Conservation (phyloP, 768 basidiomycete species). For the Hericium erinaceus region DNA sequence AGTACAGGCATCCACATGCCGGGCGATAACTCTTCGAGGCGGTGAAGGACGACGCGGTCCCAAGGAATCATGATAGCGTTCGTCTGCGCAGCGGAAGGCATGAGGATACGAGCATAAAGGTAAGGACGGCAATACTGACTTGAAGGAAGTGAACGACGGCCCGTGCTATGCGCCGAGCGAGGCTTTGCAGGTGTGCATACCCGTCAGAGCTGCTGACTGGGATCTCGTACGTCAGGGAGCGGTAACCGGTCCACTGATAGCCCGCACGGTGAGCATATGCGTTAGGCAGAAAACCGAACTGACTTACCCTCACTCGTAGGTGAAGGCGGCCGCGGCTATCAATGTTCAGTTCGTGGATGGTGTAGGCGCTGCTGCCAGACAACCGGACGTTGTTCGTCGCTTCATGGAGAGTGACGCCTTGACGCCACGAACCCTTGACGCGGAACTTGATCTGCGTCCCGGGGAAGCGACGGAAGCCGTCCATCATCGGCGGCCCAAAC, state of each 20-base stretch:
- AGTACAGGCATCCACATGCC: conserved; percentile 12
- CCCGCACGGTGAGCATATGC: neutral
- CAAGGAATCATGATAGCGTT: conserved; percentile 12
- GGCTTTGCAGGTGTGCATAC: conserved; percentile 6
- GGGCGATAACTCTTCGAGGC: conserved; percentile 9
- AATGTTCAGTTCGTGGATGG: conserved; percentile 5
- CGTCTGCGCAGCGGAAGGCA: neutral
- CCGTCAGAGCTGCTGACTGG: conserved; percentile 9
- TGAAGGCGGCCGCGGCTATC: conserved; percentile 7
- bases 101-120: neutral
- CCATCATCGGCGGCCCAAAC: neutral
- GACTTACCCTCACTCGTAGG: conserved; percentile 11
- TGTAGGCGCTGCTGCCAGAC: conserved; percentile 3
- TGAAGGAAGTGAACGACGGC: conserved; percentile 14
- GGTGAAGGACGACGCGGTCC: conserved; percentile 12
- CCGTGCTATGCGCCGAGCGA: conserved; percentile 11
- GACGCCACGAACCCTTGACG: conserved; percentile 3
- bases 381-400: conserved; percentile 5
- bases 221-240: conserved; percentile 10
- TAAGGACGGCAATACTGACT: neutral
- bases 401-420: conserved; percentile 9
- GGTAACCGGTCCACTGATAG: conserved; percentile 12
- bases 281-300: neutral
- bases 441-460: conserved; percentile 10
- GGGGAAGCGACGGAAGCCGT: conserved; percentile 1